Conservation (phyloP, 2,329 filamentous ascomycete genomes). For the Calonectria montana region DNA sequence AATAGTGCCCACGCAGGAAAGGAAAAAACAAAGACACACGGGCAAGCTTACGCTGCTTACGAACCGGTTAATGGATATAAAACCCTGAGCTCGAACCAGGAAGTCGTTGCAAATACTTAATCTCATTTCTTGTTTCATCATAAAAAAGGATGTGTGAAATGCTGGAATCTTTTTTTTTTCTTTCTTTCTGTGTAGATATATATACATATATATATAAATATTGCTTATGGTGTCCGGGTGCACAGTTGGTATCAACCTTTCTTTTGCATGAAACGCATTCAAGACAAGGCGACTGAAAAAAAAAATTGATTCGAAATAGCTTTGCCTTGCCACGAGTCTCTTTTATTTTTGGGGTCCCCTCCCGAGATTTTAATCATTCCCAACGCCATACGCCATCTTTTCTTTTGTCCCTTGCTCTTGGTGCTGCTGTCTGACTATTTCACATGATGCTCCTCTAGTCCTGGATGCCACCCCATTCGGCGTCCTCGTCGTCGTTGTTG, state of each 20-base stretch:
- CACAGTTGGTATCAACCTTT: constrained; percentile 37
- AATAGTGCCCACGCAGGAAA: constrained; percentile 14
- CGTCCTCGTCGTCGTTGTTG: constrained; percentile 54
- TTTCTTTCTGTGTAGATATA: neutral
- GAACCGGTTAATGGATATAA: constrained; percentile 19
- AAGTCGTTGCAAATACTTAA: constrained; percentile 2
- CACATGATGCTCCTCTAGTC: constrained; percentile 59
- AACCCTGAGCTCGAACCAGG: neutral
- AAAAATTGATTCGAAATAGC: neutral
- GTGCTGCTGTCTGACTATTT: too few relatives aligned
- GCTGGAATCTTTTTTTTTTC: neutral
- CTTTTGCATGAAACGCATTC: constrained; percentile 8
- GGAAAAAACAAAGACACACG: neutral
- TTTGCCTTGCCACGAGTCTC: constrained; percentile 12
- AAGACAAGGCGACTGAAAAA: constrained; percentile 20
- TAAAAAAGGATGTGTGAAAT: neutral
- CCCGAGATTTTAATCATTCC: constrained; percentile 22
- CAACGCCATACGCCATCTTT: constrained; percentile 41
- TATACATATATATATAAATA: neutral
- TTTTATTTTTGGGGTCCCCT: constrained; percentile 21
- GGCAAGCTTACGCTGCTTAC: constrained; percentile 5
- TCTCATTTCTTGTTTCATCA: neutral
- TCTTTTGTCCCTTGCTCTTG: neutral
- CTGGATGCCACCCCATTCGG: constrained; percentile 77
- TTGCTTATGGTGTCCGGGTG: neutral